A percentile compares a stretch with the other conserved stretches of the same genome.
Evolutionary conservation across 495 filamentous ascomycete genomes (phyloP).

Genomic region (Talaromyces nanjingensis): DNA sequence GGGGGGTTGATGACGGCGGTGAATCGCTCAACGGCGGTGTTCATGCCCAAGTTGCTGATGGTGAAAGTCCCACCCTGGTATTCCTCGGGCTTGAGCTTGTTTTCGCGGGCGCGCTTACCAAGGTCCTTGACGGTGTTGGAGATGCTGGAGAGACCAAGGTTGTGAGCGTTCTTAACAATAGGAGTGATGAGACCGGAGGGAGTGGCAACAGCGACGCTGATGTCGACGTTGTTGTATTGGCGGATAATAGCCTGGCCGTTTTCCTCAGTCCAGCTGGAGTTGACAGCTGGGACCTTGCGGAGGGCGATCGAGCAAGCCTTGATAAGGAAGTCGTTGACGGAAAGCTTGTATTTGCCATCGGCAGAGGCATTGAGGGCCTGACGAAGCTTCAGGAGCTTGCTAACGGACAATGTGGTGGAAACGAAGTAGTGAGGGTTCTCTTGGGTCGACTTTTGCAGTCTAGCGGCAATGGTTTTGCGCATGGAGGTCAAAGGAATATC

Average conservation of each 20-base stretch:
- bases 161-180: conserved; percentile 82
- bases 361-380: conserved; percentile 83
- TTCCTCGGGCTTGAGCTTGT: conserved; percentile 98
- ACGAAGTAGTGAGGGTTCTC: conserved; percentile 99
- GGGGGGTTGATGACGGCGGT: conserved; percentile 99
- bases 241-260: conserved; percentile 76
- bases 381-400: conserved; percentile 92
- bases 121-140: conserved; percentile 87
- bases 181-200: conserved; percentile 94
- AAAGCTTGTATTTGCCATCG: conserved; percentile 95
- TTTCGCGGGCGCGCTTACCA: conserved; percentile 88
- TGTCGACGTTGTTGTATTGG: conserved; percentile 84
- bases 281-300: conserved; percentile 89
- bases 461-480: conserved; percentile 95
- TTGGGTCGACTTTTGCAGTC: conserved; percentile 79
- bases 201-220: conserved; percentile 90
- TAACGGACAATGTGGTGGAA: conserved; percentile 75
- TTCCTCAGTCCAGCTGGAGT: conserved; percentile 83
- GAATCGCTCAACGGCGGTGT: conserved; percentile 90
- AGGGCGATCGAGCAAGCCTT: conserved; percentile 87
- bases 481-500: conserved; percentile 83
- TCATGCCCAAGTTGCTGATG: conserved; percentile 99
- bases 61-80: conserved; percentile 99
- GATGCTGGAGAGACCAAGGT: conserved; percentile 78
- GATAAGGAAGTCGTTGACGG: conserved; percentile 98